A percentile compares a stretch with the other conserved stretches of the same genome.
phyloP scores from a whole-genome alignment of 441 rosid species.

The Croton setiger region DNA sequence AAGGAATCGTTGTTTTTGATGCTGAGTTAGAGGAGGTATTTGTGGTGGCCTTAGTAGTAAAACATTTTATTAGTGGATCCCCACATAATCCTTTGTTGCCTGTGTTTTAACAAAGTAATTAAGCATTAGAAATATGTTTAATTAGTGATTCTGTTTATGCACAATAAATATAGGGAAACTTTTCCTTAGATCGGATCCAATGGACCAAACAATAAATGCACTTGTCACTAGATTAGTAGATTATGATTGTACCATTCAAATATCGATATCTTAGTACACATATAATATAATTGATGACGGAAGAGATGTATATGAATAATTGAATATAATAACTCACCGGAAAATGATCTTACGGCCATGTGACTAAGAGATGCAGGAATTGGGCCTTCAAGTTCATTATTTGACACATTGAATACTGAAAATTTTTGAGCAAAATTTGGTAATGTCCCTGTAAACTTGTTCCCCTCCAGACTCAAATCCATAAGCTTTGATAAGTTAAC shows the following conservation, averaged over 20 bases:
- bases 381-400: constrained; percentile 53
- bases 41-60: not conserved
- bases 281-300: not conserved
- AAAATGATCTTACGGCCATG: constrained; percentile 32
- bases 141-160: not conserved
- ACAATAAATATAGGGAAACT: too few relatives aligned
- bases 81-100: constrained; percentile 73
- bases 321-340: constrained; percentile 32
- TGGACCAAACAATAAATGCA: too few relatives aligned
- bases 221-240: too few relatives aligned
- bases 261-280: too few relatives aligned
- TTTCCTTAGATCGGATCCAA: too few relatives aligned
- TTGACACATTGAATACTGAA: constrained; percentile 38
- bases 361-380: constrained; percentile 44
- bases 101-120: constrained; percentile 19
- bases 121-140: not conserved
- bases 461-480: constrained; percentile 55
- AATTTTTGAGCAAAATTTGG: constrained; percentile 46
- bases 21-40: not conserved
- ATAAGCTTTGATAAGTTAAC: constrained; percentile 44
- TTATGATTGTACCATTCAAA: too few relatives aligned
- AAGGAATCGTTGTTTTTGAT: constrained; percentile 1
- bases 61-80: constrained; percentile 42
- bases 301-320: not conserved
- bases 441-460: constrained; percentile 49